These are phyloP conservation scores for Saccharomycopsis crataegensis DNA, from an alignment of 1,139 yeast genomes.

Conservation along the genomic window DNA sequence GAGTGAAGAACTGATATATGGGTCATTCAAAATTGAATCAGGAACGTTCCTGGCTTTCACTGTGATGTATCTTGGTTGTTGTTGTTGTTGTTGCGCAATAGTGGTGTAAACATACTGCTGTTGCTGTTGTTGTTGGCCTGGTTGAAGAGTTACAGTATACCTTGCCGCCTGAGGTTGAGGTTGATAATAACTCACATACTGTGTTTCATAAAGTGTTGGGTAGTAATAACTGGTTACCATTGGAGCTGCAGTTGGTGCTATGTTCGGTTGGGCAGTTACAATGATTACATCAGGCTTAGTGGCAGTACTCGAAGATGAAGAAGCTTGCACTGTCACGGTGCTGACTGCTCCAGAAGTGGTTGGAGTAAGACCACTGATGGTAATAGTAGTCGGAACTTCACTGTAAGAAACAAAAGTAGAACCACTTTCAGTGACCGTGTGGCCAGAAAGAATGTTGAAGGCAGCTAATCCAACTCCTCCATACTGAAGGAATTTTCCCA, in stretches of 20 bases:
- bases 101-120: background rate
- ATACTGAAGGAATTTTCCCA: conserved; percentile 12
- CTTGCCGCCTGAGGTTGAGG: too few relatives aligned
- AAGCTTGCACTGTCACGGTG: background rate
- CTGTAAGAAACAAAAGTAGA: conserved; percentile 6
- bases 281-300: conserved; percentile 3
- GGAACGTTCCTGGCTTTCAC: too few relatives aligned
- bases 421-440: conserved; percentile 6
- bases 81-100: background rate
- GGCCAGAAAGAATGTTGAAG: conserved; percentile 11
- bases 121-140: background rate
- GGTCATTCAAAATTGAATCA: too few relatives aligned
- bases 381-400: conserved; percentile 11
- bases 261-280: conserved; percentile 1
- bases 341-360: background rate
- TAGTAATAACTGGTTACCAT: background rate
- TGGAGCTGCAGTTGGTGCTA: background rate
- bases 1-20: too few relatives aligned
- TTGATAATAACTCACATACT: too few relatives aligned
- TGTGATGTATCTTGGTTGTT: background rate
- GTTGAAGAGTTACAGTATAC: too few relatives aligned
- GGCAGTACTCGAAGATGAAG: background rate
- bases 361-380: background rate
- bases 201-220: too few relatives aligned
- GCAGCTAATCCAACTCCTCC: conserved; percentile 19